Evolutionary conservation across 768 basidiomycete species (phyloP).

Genomic region (Cytidiella melzeri): DNA sequence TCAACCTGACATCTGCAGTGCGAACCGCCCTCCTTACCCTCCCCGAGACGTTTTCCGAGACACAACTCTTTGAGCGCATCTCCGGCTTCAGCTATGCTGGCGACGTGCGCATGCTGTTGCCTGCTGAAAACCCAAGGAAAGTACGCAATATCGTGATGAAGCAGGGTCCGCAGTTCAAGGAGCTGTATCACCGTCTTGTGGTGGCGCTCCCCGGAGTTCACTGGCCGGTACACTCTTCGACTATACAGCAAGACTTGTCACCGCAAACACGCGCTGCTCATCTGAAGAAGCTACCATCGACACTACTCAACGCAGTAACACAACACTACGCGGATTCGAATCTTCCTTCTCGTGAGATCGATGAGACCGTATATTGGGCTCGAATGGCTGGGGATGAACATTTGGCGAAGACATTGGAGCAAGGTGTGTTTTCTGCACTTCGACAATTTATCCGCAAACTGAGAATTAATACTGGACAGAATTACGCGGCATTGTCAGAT

Average conservation of each 20-base stretch:
- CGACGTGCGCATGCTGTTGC: constrained; percentile 91
- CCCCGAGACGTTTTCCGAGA: constrained; percentile 76
- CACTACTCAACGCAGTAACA: constrained; percentile 53
- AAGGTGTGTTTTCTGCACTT: constrained; percentile 36
- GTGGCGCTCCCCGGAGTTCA: constrained; percentile 75
- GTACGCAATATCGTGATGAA: constrained; percentile 88
- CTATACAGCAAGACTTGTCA: constrained; percentile 70
- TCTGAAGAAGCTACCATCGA: constrained; percentile 71
- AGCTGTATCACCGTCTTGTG: constrained; percentile 77
- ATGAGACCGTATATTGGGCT: constrained; percentile 73
- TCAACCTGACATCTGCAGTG: constrained; percentile 87
- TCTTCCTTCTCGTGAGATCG: constrained; percentile 42
- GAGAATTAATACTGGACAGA: constrained; percentile 37
- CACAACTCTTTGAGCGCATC: constrained; percentile 77
- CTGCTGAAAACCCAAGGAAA: constrained; percentile 92
- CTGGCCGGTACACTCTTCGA: constrained; percentile 48
- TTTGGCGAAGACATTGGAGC: constrained; percentile 44
- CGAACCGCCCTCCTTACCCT: constrained; percentile 86
- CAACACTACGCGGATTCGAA: constrained; percentile 37
- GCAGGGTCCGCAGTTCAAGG: constrained; percentile 78
- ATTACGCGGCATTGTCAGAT: constrained; percentile 69
- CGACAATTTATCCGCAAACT: neutral
- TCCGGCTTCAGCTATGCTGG: constrained; percentile 83
- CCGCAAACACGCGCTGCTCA: constrained; percentile 66
- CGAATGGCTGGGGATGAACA: constrained; percentile 59